Evolutionary conservation across 345 rosid species (phyloP), one percentile per base, ranked within the genome.

Genomic region (Durio zibethinus): DNA sequence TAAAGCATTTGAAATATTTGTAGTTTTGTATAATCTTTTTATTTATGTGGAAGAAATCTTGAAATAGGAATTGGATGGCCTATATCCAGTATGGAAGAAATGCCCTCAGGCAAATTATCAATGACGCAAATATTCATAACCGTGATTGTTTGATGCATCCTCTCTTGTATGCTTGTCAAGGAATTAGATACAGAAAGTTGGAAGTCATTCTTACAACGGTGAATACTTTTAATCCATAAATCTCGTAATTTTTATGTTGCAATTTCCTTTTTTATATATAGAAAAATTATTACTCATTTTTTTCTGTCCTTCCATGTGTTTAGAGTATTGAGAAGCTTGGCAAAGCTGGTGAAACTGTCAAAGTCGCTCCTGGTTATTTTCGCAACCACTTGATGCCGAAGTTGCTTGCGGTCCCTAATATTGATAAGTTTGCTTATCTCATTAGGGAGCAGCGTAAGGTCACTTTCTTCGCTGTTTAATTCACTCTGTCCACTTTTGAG

Each of bases 321-420:
- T 40, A 96, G 98, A 90, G 84, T 43, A 85, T 96, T 73, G 97
- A 96, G 62, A 96, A 94, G 92, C 99, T 96, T 76, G 99, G 98
- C 15, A 92, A 89, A 83, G 92, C 97, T 0, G 98, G 98, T 53
- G 90, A 92, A 81, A 89, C 93, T 0, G 97, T 94, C 80, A 96
- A 91, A 83, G 99, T 96, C 66, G 95, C 97, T 75, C 97, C 99
- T 16, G 99, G 98, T 11, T 87, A 86, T 80, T 96, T 96, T 61
- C 92, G 98, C 72, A 94, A 96, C 80, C 94, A 92, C 54, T 88
- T 96, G 70, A 94, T 94, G 97, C 99, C 98, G 25, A 96, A 93
- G 79, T 84, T 96, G 79, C 90, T 94, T 73, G 99, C 94, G 25
- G 97, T 96, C 35, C 99, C 98, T 21, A 91, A 96, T 76, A 91